A percentile compares a stretch with the other conserved stretches of the same genome.
These are phyloP conservation scores for Backusella westeae DNA, from an alignment of 192 early-diverging fungal genomes.

Conservation along the genomic window DNA sequence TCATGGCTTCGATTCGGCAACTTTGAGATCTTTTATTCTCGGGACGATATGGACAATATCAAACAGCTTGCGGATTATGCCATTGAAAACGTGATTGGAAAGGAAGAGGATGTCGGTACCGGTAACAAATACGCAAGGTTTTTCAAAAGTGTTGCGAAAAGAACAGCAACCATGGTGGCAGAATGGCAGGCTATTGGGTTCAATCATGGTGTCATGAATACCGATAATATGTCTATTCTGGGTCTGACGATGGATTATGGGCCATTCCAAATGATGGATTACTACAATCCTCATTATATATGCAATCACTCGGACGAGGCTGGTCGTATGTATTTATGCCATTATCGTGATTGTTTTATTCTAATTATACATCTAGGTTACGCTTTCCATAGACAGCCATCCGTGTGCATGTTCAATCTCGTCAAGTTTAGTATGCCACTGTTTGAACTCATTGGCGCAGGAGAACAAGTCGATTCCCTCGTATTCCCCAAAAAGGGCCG, in stretches of 20 bases:
- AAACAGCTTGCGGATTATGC: slow-evolving; percentile 72
- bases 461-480: slow-evolving; percentile 42
- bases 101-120: slow-evolving; percentile 25
- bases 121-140: slow-evolving; percentile 59
- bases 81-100: slow-evolving; percentile 52
- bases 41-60: slow-evolving; percentile 56
- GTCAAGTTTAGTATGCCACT: slow-evolving; percentile 65
- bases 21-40: slow-evolving; percentile 79
- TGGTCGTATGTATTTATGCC: slow-evolving; percentile 60
- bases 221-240: slow-evolving; percentile 29
- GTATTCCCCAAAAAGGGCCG: slow-evolving; percentile 26
- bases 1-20: slow-evolving; percentile 87
- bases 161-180: slow-evolving; percentile 74
- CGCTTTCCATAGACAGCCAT: slow-evolving; percentile 73
- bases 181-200: slow-evolving; percentile 80
- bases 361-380: slow-evolving; percentile 13
- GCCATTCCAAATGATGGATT: slow-evolving; percentile 83
- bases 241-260: slow-evolving; percentile 83
- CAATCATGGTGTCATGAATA: slow-evolving; percentile 89
- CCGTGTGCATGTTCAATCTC: slow-evolving; percentile 81
- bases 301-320: slow-evolving; percentile 77
- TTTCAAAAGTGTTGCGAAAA: slow-evolving; percentile 51
- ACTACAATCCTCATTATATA: slow-evolving; percentile 74
- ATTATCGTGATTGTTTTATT: neutral
- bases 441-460: slow-evolving; percentile 60